phyloP scores from a whole-genome alignment of 441 rosid genomes.

The Hura crepitans region DNA sequence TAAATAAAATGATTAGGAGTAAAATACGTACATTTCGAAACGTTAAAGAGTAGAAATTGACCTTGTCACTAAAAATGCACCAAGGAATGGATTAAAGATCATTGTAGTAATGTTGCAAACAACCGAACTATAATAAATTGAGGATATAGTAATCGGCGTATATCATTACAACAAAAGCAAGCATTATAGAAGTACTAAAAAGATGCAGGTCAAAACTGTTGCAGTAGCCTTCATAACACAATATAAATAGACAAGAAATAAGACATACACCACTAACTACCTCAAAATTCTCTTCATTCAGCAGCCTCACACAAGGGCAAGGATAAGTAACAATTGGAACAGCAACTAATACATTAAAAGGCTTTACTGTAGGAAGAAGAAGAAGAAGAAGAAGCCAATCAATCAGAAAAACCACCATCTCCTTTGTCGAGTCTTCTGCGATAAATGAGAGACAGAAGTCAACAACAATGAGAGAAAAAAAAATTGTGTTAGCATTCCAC shows the following conservation, averaged over 20 bases:
- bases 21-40: too few species aligned
- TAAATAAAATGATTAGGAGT: too few species aligned
- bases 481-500: neutral
- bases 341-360: neutral
- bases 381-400: too few species aligned
- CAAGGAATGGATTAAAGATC: too few species aligned
- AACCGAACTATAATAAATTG: too few species aligned
- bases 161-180: neutral
- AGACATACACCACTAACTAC: neutral
- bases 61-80: too few species aligned
- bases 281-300: neutral
- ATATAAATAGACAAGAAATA: neutral
- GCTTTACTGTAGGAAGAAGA: neutral
- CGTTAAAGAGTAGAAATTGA: too few species aligned
- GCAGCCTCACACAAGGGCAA: too few species aligned
- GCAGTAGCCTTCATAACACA: neutral
- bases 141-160: neutral
- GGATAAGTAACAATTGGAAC: too few species aligned
- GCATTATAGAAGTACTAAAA: neutral
- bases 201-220: neutral
- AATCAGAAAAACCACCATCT: slow-evolving; percentile 79
- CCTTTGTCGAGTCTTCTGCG: slow-evolving; percentile 43
- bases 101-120: too few species aligned
- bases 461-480: neutral
- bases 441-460: slow-evolving; percentile 5